Evolutionary conservation across 2,329 filamentous ascomycete genomes (phyloP), one percentile per base, ranked within the genome.

Genomic region (Aspergillaceae sp.): DNA sequence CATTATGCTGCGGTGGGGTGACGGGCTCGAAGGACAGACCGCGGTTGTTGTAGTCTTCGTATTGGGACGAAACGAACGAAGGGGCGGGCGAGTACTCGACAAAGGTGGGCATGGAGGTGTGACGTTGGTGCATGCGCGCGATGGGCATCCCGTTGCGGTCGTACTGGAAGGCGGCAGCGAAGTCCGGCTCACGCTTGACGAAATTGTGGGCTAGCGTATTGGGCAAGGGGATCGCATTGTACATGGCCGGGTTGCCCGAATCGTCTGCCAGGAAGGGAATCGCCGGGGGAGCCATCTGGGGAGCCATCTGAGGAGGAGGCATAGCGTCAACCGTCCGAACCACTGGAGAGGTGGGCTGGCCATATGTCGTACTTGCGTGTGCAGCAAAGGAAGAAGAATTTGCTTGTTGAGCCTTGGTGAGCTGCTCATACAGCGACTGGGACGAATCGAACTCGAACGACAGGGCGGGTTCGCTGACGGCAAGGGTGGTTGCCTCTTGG

Each of bases 361-460:
- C 74, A 70, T 69, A 75, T 57, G 75, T 73, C 60, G 73, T 75
- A 69, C 80, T 83, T 58, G 82, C 75, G 55, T 90, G 86, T 53
- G 86, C 87, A 70, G 82, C 88, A 77, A 96, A 97, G 1, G 91
- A 95, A 3, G 92, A 97, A 5, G 91, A 94, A 74, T 94, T 97
- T 69, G 90, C 91, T 78, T 97, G 92, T 72, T 98, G 92, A 41
- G 91, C 90, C 76, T 97, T 98, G 60, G 92, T 98, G 74, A 98
- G 83, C 76, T 98, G 92, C 77, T 98, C 92, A 67, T 95, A 98
- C 50, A 98, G 84, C 57, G 92, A 97, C 73, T 98, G 92, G 32
- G 92, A 97, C 27, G 92, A 96, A 74, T 98, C 92, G 72, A 96
- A 98, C 71, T 98, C 89, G 74, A 98, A 98, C 1, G 92, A 98